These are phyloP conservation scores for Coemansia sp. DNA, from an alignment of 192 early-diverging fungal genomes.

Conservation along the genomic window DNA sequence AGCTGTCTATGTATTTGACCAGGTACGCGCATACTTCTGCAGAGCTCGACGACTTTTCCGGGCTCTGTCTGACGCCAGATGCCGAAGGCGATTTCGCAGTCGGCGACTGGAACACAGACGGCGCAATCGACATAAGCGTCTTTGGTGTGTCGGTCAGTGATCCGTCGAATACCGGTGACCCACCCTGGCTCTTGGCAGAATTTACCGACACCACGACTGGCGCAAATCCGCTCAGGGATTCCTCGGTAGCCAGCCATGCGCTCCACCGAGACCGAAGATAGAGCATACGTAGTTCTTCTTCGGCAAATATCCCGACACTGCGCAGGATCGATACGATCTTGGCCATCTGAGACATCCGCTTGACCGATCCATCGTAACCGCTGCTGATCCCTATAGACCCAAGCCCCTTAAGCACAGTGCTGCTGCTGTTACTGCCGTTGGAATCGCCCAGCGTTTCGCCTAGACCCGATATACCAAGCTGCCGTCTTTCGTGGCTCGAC, in stretches of 20 bases:
- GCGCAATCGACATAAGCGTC: slow-evolving; percentile 12
- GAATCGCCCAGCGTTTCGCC: not conserved
- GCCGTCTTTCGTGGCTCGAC: not conserved
- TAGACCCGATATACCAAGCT: not conserved
- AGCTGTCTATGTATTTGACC: slow-evolving; percentile 34
- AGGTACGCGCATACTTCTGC: slow-evolving; percentile 35
- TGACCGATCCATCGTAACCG: slow-evolving; percentile 36
- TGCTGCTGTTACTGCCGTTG: not conserved
- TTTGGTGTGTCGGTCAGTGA: not conserved
- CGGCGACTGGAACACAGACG: slow-evolving; percentile 6
- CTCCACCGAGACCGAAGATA: slow-evolving; percentile 52
- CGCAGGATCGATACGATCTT: slow-evolving; percentile 44
- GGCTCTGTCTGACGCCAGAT: not conserved
- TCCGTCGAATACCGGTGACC: not conserved
- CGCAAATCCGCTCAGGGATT: slow-evolving; percentile 31
- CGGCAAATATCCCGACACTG: slow-evolving; percentile 38
- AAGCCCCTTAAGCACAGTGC: not conserved
- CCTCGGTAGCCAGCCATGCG: slow-evolving; percentile 41
- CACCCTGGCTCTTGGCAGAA: not conserved
- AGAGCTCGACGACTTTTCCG: slow-evolving; percentile 7
- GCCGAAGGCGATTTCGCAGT: not conserved
- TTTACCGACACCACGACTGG: not conserved
- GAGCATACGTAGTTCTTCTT: slow-evolving; percentile 45
- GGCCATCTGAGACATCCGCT: slow-evolving; percentile 39
- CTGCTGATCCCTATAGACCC: slow-evolving; percentile 5